Base-by-base conservation (phyloP, 129 eudicot species). In the Apium graveolens region DNA sequence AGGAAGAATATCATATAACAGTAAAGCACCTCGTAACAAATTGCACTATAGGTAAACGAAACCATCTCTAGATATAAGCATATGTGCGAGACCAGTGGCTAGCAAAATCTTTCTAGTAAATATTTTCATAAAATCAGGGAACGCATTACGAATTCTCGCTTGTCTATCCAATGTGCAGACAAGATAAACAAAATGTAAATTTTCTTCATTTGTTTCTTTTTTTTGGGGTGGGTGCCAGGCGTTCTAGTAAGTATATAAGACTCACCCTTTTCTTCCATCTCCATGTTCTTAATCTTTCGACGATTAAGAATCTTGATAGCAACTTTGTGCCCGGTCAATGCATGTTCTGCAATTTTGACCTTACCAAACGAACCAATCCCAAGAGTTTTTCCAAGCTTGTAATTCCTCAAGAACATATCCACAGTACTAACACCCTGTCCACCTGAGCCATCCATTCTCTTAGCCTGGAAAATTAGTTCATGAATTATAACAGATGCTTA, bases 341-440 rank as follows among this genome's bases (percentile, higher is more conserved):
- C 85, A 86, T 94, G 98, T 79, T 89, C 96, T 49, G 97, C 98
- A 76, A 94, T 86, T 84, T 94, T 94, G 79, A 94, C 98, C 81
- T 94, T 94, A 17, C 98, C 98, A 75, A 94, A 94, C 18, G 98
- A 94, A 78, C 98, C 98, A 83, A 94, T 91, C 16, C 98, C 98
- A 71, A 94, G 96, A 68, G 98, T 94, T 83, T 91, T 94, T 65
- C 98, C 98, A 71, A 94, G 96, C 80, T 88, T 91, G 81, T 94
- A 94, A 90, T 94, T 94, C 83, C 91, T 78, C 53, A 94, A 79
- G 48, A 85, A 89, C 66, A 86, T 84, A 55, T 94, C 98, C 75
- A 83, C 92, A 73, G 87, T 86, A 51, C 80, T 86, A 27, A 80
- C 88, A 37, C 94, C 90, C 73, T 87, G 94, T 48, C 88, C 85